Base-by-base conservation (phyloP, 192 early-diverging fungal genomes). In the Fimicolochytrium jonesii region DNA sequence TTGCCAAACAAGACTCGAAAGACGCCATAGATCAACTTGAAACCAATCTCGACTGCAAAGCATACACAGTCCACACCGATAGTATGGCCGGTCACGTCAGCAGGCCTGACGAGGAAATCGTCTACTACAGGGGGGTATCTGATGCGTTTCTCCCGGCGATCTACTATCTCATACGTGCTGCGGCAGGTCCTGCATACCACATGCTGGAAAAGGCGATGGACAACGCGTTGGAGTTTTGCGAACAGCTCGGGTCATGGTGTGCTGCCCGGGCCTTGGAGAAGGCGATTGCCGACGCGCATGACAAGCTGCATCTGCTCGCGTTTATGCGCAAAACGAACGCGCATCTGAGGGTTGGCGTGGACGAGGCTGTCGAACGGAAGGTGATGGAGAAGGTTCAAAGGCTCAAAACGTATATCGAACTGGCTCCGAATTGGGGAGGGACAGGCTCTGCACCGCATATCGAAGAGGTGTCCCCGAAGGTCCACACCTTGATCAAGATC, bases 401-500 rank as follows among this genome's bases (percentile, higher is more conserved):
- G 9, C 39, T 42, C 11, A 42, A 52, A 31, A 64, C 13, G 36
- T 64, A 42, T 23, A 30, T 52, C 22, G 26, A n/a, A 37, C 39
- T 36, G 25, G 39, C 61, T 7, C 15, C 61, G 41, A 26, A 44
- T 30, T 47, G 41, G 41, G 39, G 0, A 29, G 28, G 10, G 3
- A 26, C 23, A 15, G 35, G 17, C 32, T 0, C 9, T 28, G 22
- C 17, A 15, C 61, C 61, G 9, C 23, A 28, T 23, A 13, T 44
- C 6, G 52, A 34, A n/a, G 31, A 15, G 13, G 18, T 70, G 4
- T 83, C 89, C 2, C 86, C 87, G 1, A 93, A 94, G 58, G 83
- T 93, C 11, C 57, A 76, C 30, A 71, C 70, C 18, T 73, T 97
- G 2, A 56, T 94, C 13, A 65, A 79, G 30, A 71, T 88, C 6